Conservation (phyloP, 768 basidiomycete genomes). For the Boletus rufocinnamomeus region DNA sequence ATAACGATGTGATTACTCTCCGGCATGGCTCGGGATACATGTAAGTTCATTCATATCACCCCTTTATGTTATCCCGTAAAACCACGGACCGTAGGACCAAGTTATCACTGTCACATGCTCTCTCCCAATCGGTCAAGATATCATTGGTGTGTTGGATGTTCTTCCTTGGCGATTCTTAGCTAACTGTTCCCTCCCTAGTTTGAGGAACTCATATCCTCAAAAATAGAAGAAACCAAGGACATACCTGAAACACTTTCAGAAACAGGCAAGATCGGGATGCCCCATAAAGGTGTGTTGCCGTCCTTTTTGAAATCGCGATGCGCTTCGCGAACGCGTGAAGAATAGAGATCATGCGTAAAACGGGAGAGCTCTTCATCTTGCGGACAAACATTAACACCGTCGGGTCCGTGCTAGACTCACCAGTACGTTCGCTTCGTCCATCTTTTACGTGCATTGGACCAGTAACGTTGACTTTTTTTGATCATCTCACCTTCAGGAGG, state of each 20-base stretch:
- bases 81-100: conserved; percentile 72
- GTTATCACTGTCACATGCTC: conserved; percentile 89
- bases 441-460: conserved; percentile 3
- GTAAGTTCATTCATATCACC: conserved; percentile 47
- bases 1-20: conserved; percentile 96
- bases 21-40: conserved; percentile 95
- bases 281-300: conserved; percentile 63
- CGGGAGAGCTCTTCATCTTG: conserved; percentile 90
- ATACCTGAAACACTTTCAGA: conserved; percentile 92
- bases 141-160: conserved; percentile 60
- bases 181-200: conserved; percentile 50
- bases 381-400: conserved; percentile 95
- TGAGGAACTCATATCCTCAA: conserved; percentile 87
- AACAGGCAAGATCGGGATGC: conserved; percentile 92
- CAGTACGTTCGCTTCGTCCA: conserved; percentile 51
- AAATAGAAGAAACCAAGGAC: conserved; percentile 95
- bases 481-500: conserved; percentile 55
- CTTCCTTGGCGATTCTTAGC: conserved; percentile 1
- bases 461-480: background rate
- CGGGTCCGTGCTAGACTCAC: conserved; percentile 95
- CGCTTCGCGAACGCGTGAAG: conserved; percentile 16
- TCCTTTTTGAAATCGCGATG: conserved; percentile 3
- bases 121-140: conserved; percentile 97
- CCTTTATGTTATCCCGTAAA: conserved; percentile 10
- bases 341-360: conserved; percentile 95